These are phyloP conservation scores for Irpex sp. DNA, from an alignment of 1,284 basidiomycete species.

Conservation along the genomic window DNA sequence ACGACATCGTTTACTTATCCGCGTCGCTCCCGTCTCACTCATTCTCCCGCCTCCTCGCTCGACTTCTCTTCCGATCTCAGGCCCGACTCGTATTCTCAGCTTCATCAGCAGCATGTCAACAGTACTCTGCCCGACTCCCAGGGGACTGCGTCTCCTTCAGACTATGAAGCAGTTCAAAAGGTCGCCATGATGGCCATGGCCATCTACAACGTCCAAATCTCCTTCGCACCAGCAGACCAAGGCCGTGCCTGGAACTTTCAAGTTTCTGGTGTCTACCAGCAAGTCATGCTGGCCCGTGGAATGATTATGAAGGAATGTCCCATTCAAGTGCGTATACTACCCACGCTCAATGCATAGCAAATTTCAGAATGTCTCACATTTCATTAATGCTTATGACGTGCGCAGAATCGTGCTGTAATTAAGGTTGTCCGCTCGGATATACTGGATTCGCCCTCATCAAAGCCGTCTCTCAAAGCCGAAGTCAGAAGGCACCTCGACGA, in stretches of 20 bases:
- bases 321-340: slow-evolving; percentile 56
- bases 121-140: slow-evolving; percentile 31
- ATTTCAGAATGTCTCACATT: neutral
- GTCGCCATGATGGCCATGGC: slow-evolving; percentile 78
- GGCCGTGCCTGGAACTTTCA: slow-evolving; percentile 84
- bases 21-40: slow-evolving; percentile 66
- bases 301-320: slow-evolving; percentile 89
- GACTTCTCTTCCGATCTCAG: slow-evolving; percentile 47
- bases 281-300: slow-evolving; percentile 89
- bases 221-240: slow-evolving; percentile 72
- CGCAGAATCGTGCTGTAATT: slow-evolving; percentile 79
- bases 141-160: slow-evolving; percentile 37
- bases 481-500: slow-evolving; percentile 88
- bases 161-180: slow-evolving; percentile 77
- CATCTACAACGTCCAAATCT: slow-evolving; percentile 78
- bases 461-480: slow-evolving; percentile 83
- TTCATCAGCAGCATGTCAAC: slow-evolving; percentile 36
- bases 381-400: slow-evolving; percentile 5
- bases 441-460: slow-evolving; percentile 79
- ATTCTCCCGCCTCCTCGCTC: slow-evolving; percentile 59
- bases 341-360: neutral
- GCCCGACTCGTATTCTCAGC: slow-evolving; percentile 38
- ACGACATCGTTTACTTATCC: slow-evolving; percentile 89
- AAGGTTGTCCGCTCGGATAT: slow-evolving; percentile 92
- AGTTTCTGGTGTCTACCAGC: slow-evolving; percentile 87